A percentile compares a stretch with the other conserved stretches of the same genome.
Conservation (phyloP, 148 eudicot genomes). For the Cornus controversa region DNA sequence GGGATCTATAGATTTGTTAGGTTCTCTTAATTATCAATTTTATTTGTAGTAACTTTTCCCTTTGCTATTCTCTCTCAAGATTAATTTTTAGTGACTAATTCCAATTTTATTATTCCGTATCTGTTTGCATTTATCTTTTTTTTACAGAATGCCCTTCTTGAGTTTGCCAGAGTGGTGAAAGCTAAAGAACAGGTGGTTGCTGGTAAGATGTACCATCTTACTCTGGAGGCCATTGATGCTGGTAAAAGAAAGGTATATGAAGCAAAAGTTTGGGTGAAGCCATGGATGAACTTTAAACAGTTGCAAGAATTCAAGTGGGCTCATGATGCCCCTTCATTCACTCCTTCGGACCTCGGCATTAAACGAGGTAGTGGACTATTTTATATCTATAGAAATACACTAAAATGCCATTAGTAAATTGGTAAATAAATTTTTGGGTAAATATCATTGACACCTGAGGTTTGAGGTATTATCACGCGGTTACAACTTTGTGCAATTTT, state of each 20-base stretch:
- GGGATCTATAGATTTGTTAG: not conserved
- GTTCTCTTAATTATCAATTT: not conserved
- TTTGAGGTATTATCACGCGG: too few species aligned
- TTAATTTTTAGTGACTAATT: not conserved
- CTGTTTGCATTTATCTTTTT: not conserved
- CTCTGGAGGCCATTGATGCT: conserved; percentile 60
- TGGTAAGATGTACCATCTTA: conserved; percentile 54
- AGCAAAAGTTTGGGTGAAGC: conserved; percentile 81
- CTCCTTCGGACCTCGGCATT: conserved; percentile 35
- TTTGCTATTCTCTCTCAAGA: not conserved
- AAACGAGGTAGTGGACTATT: conserved; percentile 30
- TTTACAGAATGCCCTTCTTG: conserved; percentile 41
- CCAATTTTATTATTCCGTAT: not conserved
- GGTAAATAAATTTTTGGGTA: too few species aligned
- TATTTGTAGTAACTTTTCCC: not conserved
- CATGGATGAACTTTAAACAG: conserved; percentile 71
- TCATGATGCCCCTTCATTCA: conserved; percentile 29
- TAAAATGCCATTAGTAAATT: not conserved
- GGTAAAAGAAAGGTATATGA: conserved; percentile 55
- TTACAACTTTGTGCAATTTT: too few species aligned
- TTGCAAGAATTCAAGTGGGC: conserved; percentile 60
- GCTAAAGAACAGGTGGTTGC: conserved; percentile 59
- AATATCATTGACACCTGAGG: too few species aligned
- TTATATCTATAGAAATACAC: too few species aligned
- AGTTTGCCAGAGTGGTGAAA: conserved; percentile 41